These are phyloP conservation scores for Glomus cerebriforme DNA, from an alignment of 192 early-diverging fungal species.

Conservation along the genomic window DNA sequence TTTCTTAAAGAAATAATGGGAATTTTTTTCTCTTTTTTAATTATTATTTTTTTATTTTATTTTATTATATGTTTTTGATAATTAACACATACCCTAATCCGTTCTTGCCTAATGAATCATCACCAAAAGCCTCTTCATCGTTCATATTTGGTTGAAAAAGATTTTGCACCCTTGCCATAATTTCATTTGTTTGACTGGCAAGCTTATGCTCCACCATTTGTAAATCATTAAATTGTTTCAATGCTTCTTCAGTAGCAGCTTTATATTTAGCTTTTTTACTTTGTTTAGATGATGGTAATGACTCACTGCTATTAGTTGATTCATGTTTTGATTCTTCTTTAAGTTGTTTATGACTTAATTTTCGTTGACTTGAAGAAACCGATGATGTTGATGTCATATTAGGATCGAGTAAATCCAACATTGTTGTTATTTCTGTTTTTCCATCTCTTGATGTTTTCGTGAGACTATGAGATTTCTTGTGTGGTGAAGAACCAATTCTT, in stretches of 20 bases:
- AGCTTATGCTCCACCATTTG: conserved; percentile 18
- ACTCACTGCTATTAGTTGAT: background rate
- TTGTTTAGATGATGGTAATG: background rate
- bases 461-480: background rate
- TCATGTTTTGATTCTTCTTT: conserved; percentile 1
- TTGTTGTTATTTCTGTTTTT: background rate
- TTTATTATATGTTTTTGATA: background rate
- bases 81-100: background rate
- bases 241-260: conserved; percentile 5
- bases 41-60: background rate
- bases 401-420: background rate
- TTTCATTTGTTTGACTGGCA: conserved; percentile 18
- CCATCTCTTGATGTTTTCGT: background rate
- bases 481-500: background rate
- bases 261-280: conserved; percentile 18
- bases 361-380: background rate
- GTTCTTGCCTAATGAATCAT: conserved; percentile 1
- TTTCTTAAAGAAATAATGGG: background rate
- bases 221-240: conserved; percentile 26
- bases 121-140: conserved; percentile 18
- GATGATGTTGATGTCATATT: background rate
- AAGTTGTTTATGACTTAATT: background rate
- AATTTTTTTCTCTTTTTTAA: too few species aligned
- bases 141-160: conserved; percentile 1
- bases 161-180: conserved; percentile 16